A percentile compares a stretch with the other conserved stretches of the same genome.
Conservation (phyloP, 75 land plant genomes). For the Sequoiadendron giganteum region DNA sequence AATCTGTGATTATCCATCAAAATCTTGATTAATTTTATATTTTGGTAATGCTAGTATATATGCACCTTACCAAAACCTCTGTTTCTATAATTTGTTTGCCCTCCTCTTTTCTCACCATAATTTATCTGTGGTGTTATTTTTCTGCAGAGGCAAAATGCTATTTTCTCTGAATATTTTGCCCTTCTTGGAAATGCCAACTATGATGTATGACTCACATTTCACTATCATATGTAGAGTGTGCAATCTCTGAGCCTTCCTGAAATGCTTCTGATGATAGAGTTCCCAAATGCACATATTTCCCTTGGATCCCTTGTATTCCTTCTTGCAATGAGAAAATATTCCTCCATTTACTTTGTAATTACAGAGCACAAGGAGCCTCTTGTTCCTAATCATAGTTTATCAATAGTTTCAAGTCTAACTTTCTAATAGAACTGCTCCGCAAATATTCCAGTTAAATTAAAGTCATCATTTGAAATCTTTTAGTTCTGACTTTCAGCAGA, state of each 20-base stretch:
- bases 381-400: not conserved
- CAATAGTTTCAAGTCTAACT: not conserved
- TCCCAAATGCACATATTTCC: not conserved
- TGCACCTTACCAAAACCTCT: too few relatives aligned
- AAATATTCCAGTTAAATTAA: not conserved
- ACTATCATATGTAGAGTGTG: not conserved
- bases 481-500: not conserved
- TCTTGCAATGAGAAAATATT: not conserved
- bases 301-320: not conserved
- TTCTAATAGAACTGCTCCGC: not conserved
- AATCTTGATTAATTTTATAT: too few relatives aligned
- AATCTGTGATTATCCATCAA: too few relatives aligned
- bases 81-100: too few relatives aligned
- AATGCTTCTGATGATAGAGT: not conserved
- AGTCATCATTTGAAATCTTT: not conserved
- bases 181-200: too few relatives aligned
- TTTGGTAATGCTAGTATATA: too few relatives aligned
- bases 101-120: too few relatives aligned
- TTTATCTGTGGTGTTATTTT: too few relatives aligned
- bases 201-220: not conserved
- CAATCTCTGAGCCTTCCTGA: not conserved
- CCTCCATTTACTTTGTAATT: not conserved
- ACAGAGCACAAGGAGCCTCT: not conserved
- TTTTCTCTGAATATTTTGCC: too few relatives aligned
- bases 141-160: too few relatives aligned